phyloP scores from a whole-genome alignment of 345 rosid genomes.

The Garcia nutans region DNA sequence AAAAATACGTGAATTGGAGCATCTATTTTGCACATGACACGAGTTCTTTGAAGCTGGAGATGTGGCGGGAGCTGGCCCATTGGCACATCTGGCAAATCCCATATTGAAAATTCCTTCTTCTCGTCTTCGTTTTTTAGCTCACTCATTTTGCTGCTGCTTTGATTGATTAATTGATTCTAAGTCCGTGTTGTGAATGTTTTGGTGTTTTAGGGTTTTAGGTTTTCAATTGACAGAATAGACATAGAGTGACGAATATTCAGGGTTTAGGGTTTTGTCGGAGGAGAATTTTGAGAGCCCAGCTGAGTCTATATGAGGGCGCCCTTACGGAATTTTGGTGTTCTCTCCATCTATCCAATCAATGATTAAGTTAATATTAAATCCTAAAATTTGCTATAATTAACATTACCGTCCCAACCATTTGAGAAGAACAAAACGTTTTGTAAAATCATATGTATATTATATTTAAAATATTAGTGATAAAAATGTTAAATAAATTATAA shows the following conservation, averaged over 20 bases:
- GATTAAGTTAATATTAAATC: too few relatives aligned
- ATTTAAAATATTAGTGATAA: too few relatives aligned
- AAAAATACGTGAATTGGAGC: conserved; percentile 71
- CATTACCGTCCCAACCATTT: too few relatives aligned
- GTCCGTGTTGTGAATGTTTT: background rate
- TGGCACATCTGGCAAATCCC: conserved; percentile 70
- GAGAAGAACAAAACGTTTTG: too few relatives aligned
- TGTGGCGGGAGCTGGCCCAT: conserved; percentile 67
- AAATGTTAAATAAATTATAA: too few relatives aligned
- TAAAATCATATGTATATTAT: too few relatives aligned
- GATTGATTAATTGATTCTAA: background rate
- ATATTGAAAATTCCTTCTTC: conserved; percentile 32
- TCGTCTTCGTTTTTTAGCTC: background rate
- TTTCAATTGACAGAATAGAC: background rate
- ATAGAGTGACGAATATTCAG: background rate
- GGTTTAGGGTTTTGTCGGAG: conserved; percentile 13
- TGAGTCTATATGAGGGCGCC: too few relatives aligned
- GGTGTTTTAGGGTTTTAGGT: background rate
- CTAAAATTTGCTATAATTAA: too few relatives aligned
- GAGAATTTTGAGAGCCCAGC: background rate
- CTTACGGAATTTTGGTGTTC: background rate
- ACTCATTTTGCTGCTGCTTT: background rate
- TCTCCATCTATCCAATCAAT: too few relatives aligned
- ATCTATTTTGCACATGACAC: conserved; percentile 62
- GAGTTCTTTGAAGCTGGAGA: conserved; percentile 61